Evolutionary conservation across 257 asterid species (phyloP), one percentile per base, ranked within the genome.

Genomic region (Ophiorrhiza pumila): DNA sequence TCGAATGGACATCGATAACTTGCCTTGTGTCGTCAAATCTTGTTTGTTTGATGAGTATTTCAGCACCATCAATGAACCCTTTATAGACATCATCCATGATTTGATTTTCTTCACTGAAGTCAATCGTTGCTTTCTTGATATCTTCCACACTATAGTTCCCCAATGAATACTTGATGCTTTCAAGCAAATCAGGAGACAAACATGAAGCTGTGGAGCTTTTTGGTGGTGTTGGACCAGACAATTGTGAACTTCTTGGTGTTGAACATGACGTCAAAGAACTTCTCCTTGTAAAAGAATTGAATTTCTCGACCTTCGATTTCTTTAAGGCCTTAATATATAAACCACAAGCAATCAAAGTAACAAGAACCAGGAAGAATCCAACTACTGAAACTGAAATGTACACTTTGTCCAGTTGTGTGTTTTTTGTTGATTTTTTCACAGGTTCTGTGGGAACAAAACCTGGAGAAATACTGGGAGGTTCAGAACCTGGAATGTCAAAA

Each of bases 121-220:
- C 71, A 0, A 42, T 47, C 1, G 95, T 86, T 7, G 88, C 88
- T 23, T 18, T 55, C 76, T 12, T 89, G 35, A 89, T 57, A 47
- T 91, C 96, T 22, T 86, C 93, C 1, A 80, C 17, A 32, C 66
- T 82, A 71, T 83, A 86, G 45, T 68, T 87, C n/a, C 87, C 18
- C 46, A 89, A 56, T 5, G 89, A 82, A 52, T 88, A 91, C 83
- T 84, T 91, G 45, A 89, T 74, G 29, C 93, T 88, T 1, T 75
- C 80, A 0, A 89, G 89, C 34, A 91, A 63, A 74, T 89, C 96
- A 2, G 97, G 97, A 0, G 96, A 89, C 53, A 91, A 37, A 72
- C 96, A 83, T 2, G 93, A 85, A 76, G 80, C 84, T 4, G 77
- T 78, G 31, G 90, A 85, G 75, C 84, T 81, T 50, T 81, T 76